Evolutionary conservation across 352 stramenopile species (phyloP).

Genomic region (Phytophthora sansomeana): DNA sequence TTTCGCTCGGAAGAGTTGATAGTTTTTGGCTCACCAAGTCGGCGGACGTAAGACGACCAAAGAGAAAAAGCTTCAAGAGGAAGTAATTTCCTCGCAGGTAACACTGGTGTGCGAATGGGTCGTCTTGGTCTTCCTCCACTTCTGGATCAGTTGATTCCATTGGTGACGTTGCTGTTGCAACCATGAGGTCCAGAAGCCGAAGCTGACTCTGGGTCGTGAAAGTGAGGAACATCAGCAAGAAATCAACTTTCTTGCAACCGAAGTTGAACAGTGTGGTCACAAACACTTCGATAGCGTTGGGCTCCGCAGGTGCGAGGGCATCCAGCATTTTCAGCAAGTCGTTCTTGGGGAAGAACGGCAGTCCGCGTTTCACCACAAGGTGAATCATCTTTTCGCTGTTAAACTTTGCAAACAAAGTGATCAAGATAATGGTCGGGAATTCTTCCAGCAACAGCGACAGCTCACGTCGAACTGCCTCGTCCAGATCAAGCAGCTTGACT

Average conservation of each 20-base stretch:
- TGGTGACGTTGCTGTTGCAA: slow-evolving; percentile 24
- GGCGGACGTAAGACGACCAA: slow-evolving; percentile 40
- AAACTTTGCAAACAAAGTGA: slow-evolving; percentile 64
- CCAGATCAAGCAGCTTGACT: slow-evolving; percentile 51
- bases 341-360: slow-evolving; percentile 48
- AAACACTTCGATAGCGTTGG: slow-evolving; percentile 46
- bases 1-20: slow-evolving; percentile 32
- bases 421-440: slow-evolving; percentile 60
- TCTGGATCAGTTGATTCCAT: background rate
- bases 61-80: slow-evolving; percentile 62
- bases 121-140: slow-evolving; percentile 18
- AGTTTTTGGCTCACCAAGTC: slow-evolving; percentile 62
- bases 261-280: slow-evolving; percentile 49
- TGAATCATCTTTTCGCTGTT: slow-evolving; percentile 53
- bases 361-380: slow-evolving; percentile 39
- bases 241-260: slow-evolving; percentile 34
- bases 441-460: slow-evolving; percentile 51
- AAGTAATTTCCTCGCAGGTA: slow-evolving; percentile 17
- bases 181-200: slow-evolving; percentile 45
- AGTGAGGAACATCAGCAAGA: slow-evolving; percentile 53
- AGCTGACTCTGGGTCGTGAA: slow-evolving; percentile 48
- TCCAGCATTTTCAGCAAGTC: slow-evolving; percentile 63
- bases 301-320: slow-evolving; percentile 41
- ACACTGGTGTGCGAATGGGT: slow-evolving; percentile 9
- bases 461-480: slow-evolving; percentile 33